Percentiles rank a stretch among this genome's conserved stretches.
phyloP scores from a whole-genome alignment of 495 filamentous ascomycete species.

The Immersiella caudata region DNA sequence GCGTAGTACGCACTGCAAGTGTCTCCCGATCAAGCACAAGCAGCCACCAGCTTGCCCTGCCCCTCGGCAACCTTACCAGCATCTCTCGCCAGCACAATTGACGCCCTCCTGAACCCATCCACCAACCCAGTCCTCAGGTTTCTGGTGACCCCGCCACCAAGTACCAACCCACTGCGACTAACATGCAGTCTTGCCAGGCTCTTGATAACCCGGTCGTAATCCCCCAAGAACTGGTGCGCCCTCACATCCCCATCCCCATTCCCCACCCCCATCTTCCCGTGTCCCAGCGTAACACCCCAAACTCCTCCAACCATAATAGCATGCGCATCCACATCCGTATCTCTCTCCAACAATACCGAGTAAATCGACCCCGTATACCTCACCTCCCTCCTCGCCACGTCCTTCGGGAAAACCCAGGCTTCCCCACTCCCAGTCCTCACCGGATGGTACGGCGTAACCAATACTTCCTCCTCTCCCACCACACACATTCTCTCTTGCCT shows the following conservation, averaged over 20 bases:
- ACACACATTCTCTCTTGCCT: slow-evolving; percentile 24
- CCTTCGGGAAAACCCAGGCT: slow-evolving; percentile 42
- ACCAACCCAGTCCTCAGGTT: slow-evolving; percentile 39
- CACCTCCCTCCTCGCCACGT: slow-evolving; percentile 28
- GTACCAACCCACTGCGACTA: slow-evolving; percentile 37
- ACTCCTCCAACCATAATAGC: slow-evolving; percentile 42
- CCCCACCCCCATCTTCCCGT: slow-evolving; percentile 35
- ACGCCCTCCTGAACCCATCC: slow-evolving; percentile 38
- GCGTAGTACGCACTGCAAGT: no score
- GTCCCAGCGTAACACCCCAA: slow-evolving; percentile 52
- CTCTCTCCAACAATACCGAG: slow-evolving; percentile 46
- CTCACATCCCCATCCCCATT: slow-evolving; percentile 34
- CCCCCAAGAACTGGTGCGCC: slow-evolving; percentile 47
- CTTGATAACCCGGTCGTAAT: slow-evolving; percentile 37
- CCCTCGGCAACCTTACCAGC: not conserved
- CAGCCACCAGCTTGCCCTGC: not conserved
- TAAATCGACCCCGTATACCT: slow-evolving; percentile 46
- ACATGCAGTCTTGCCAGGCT: slow-evolving; percentile 32
- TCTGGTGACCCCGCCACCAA: slow-evolving; percentile 40
- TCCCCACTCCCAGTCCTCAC: slow-evolving; percentile 23
- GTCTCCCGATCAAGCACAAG: not conserved
- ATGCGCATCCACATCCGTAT: slow-evolving; percentile 42
- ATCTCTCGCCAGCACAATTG: slow-evolving; percentile 9
- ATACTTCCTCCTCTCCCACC: slow-evolving; percentile 19
- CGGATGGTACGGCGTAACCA: slow-evolving; percentile 51